Evolutionary conservation across 305 asterid species (phyloP), one percentile per base, ranked within the genome.

Genomic region (Striga hermonthica): DNA sequence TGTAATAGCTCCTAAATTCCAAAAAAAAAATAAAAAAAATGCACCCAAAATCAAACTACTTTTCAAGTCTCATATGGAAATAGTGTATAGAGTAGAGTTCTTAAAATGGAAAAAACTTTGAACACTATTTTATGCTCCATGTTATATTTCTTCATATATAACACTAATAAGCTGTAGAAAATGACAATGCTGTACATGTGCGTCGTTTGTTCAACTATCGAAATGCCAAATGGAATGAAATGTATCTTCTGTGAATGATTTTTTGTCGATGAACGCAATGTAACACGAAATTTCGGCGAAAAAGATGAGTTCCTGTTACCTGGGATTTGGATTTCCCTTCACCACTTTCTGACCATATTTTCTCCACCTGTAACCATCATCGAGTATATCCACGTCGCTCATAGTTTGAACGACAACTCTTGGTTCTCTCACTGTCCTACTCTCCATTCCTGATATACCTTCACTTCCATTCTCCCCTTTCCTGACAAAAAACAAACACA

Each of bases 271-370:
- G 9, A 9, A 1, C 3, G 3, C 9, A 40, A 40, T 40, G 9
- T 9, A 6, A 3, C 45, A 40, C 3, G 45, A 40, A 40, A 40
- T 40, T 40, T 40, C 9, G 6, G 3, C 3, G 45, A 40, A 13
- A 41, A 64, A 15, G 13, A 28, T 11, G 22, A 50, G 9, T 2
- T 38, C 11, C 47, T 40, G n/a, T 81, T 0, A 85, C 97, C 97
- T 90, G 16, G 97, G 97, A 76, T 90, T 90, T 49, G 97, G 94
- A 80, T 90, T 90, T 4, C 90, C 87, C 76, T 83, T 90, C 49
- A 90, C 97, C 14, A 85, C 97, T 68, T 90, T 90, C 75, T 90
- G 97, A 37, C 97, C 97, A 74, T 90, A 90, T 70, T 90, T 90
- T 61, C 97, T 83, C 97, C 97, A 89, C 74, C 93, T 77, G 75